phyloP scores from a whole-genome alignment of 2,329 filamentous ascomycete species.

The Pseudogymnoascus sp. region DNA sequence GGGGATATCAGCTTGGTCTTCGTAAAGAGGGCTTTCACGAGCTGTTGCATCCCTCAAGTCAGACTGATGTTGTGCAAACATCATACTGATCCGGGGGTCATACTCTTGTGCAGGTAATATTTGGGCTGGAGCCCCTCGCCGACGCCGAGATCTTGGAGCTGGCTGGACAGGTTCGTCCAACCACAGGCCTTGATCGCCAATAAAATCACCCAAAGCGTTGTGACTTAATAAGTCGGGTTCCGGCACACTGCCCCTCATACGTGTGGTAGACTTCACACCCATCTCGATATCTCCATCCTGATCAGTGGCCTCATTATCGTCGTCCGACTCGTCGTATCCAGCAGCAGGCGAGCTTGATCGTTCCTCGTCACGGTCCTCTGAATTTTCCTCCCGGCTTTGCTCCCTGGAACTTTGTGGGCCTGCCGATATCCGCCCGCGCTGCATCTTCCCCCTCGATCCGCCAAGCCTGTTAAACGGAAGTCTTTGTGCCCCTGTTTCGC shows the following conservation, averaged over 20 bases:
- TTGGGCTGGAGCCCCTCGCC: slow-evolving; percentile 10
- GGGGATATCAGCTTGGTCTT: slow-evolving; percentile 12
- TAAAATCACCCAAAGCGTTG: neutral
- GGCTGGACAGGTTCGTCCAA: slow-evolving; percentile 14
- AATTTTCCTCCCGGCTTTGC: slow-evolving; percentile 12
- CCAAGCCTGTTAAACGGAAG: neutral
- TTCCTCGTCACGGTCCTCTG: slow-evolving; percentile 21
- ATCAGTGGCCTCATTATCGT: slow-evolving; percentile 20
- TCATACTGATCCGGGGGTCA: slow-evolving; percentile 24
- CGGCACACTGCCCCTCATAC: neutral
- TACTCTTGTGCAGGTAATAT: slow-evolving; percentile 18
- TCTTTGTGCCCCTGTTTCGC: neutral
- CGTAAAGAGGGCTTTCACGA: slow-evolving; percentile 13
- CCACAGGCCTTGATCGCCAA: neutral
- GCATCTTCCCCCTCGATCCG: neutral
- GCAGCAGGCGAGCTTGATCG: slow-evolving; percentile 8
- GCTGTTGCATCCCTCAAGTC: slow-evolving; percentile 15
- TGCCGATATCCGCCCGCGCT: neutral
- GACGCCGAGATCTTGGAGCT: slow-evolving; percentile 15
- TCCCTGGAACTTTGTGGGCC: neutral
- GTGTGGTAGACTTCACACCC: slow-evolving; percentile 15
- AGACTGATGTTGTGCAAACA: slow-evolving; percentile 26
- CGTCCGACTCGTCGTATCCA: slow-evolving; percentile 20
- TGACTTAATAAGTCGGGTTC: neutral
- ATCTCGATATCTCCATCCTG: slow-evolving; percentile 30